Percentiles rank a stretch among this genome's conserved stretches.
Evolutionary conservation across 2,329 filamentous ascomycete genomes (phyloP).

Genomic region (Apiospora aurea): DNA sequence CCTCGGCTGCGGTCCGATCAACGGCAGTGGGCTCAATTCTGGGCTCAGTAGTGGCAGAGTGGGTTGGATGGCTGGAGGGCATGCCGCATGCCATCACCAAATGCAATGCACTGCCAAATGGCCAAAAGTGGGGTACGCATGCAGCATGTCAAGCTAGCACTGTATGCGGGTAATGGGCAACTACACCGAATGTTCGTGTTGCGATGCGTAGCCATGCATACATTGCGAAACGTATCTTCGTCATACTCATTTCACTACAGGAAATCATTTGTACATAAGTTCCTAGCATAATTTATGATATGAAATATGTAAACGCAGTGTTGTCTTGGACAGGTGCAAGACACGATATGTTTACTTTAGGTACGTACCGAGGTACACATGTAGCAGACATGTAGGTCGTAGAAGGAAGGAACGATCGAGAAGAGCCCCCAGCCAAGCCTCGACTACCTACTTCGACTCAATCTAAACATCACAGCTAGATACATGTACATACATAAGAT

Average conservation of each 20-base stretch:
- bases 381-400: too few relatives aligned
- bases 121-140: neutral
- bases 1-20: conserved; percentile 15
- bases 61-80: too few relatives aligned
- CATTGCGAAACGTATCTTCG: neutral
- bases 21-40: neutral
- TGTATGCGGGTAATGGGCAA: neutral
- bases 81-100: neutral
- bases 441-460: neutral
- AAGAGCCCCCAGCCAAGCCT: neutral
- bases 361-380: neutral
- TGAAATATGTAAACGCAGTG: neutral
- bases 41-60: too few relatives aligned
- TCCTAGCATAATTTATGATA: neutral
- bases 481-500: too few relatives aligned
- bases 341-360: too few relatives aligned
- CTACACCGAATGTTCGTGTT: neutral
- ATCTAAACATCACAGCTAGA: neutral
- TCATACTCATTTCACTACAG: too few relatives aligned
- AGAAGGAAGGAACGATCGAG: neutral
- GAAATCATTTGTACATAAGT: neutral
- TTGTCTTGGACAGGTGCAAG: neutral
- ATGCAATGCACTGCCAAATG: neutral
- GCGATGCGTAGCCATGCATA: neutral
- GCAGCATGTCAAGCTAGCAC: neutral